A percentile compares a stretch with the other conserved stretches of the same genome.
phyloP scores from a whole-genome alignment of 139 green algal species.

The Zygnema cylindricum region DNA sequence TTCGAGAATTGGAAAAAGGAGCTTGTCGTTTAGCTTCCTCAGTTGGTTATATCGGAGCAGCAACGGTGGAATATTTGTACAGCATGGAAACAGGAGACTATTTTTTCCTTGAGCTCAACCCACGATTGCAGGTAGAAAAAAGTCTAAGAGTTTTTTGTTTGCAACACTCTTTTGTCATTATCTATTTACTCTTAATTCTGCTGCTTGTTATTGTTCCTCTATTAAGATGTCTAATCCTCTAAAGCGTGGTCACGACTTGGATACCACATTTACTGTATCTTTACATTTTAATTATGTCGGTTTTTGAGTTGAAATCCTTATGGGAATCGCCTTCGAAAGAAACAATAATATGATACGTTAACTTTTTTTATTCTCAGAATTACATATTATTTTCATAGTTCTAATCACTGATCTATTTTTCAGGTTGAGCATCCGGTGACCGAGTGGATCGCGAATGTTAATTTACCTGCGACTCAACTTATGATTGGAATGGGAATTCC shows the following conservation, averaged over 20 bases:
- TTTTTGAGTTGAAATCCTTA: no score
- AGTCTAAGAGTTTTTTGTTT: no score
- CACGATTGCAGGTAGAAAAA: conserved; percentile 79
- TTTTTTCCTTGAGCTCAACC: conserved; percentile 99
- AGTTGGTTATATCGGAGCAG: conserved; percentile 86
- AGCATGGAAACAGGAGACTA: conserved; percentile 78
- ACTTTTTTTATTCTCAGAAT: conserved; percentile 16
- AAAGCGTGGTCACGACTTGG: no score
- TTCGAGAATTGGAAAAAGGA: conserved; percentile 73
- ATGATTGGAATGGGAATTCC: conserved; percentile 93
- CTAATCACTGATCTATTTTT: background rate
- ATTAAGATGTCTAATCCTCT: no score
- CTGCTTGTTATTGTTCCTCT: no score
- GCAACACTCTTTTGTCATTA: no score
- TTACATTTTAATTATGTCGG: no score
- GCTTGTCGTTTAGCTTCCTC: conserved; percentile 78
- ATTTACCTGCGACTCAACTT: conserved; percentile 92
- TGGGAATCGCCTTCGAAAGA: no score
- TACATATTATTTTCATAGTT: background rate
- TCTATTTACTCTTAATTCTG: no score
- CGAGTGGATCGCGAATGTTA: conserved; percentile 89
- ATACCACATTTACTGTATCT: no score
- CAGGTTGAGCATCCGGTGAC: conserved; percentile 97
- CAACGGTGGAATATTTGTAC: conserved; percentile 97
- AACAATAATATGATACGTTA: no score